Conservation (phyloP, 495 filamentous ascomycete genomes). For the Penicillium herquei region DNA sequence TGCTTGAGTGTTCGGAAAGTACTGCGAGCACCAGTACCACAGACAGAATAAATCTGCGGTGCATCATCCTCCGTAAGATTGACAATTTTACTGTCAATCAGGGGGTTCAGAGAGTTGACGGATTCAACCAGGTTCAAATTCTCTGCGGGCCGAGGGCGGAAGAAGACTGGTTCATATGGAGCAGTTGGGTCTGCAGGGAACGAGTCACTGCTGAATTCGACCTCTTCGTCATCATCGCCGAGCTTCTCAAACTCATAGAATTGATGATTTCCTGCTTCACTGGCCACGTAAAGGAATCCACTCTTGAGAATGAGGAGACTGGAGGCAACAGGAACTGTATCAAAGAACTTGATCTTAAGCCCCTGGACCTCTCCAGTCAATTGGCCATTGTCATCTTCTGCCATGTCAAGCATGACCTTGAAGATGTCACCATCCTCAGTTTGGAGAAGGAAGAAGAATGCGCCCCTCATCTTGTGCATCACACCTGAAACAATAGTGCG, state of each 20-base stretch:
- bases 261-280: constrained; percentile 88
- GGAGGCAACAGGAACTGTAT: constrained; percentile 86
- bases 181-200: constrained; percentile 72
- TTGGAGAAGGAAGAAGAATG: constrained; percentile 96
- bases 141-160: constrained; percentile 73
- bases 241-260: constrained; percentile 98
- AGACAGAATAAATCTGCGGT: constrained; percentile 92
- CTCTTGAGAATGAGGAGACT: constrained; percentile 91
- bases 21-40: constrained; percentile 83
- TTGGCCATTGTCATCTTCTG: constrained; percentile 74
- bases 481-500: constrained; percentile 82
- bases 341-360: constrained; percentile 96
- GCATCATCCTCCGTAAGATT: constrained; percentile 90
- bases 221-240: constrained; percentile 92
- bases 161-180: constrained; percentile 73
- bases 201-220: constrained; percentile 77
- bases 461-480: constrained; percentile 96
- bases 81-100: constrained; percentile 84
- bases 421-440: constrained; percentile 96
- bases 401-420: constrained; percentile 91
- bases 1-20: constrained; percentile 89
- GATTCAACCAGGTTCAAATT: constrained; percentile 84
- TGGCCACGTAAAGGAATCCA: constrained; percentile 90
- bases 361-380: constrained; percentile 74
- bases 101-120: constrained; percentile 85